These are phyloP conservation scores for Aspergillus heteromorphus DNA, from an alignment of 495 filamentous ascomycete genomes.

Conservation along the genomic window DNA sequence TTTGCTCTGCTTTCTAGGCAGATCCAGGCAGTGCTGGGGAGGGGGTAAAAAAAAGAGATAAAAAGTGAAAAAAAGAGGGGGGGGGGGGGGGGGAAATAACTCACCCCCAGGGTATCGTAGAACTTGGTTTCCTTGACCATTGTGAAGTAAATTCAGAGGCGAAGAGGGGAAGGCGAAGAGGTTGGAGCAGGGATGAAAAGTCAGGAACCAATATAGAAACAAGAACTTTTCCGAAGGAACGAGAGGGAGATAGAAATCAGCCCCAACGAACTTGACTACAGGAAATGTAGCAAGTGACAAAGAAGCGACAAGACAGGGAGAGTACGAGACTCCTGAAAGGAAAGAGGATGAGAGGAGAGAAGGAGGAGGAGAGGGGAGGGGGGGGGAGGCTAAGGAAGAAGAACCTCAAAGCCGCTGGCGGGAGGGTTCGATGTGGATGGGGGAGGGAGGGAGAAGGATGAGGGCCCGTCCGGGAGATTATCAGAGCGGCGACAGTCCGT, in stretches of 20 bases:
- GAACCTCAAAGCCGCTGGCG: neutral
- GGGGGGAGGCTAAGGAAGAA: conserved; percentile 1
- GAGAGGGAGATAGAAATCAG: conserved; percentile 6
- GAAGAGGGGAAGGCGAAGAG: conserved; percentile 11
- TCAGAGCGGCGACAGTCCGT: conserved; percentile 1
- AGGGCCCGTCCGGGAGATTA: neutral
- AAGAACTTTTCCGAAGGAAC: conserved; percentile 16
- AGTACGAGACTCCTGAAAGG: neutral
- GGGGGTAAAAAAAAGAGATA: neutral
- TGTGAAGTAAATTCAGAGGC: conserved; percentile 29
- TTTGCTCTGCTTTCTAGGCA: conserved; percentile 1
- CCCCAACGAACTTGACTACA: conserved; percentile 3
- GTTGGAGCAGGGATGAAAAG: conserved; percentile 13
- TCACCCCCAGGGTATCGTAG: conserved; percentile 82
- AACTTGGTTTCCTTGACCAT: conserved; percentile 91
- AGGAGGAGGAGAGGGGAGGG: neutral
- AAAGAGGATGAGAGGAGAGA: neutral
- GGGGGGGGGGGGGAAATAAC: too few species aligned
- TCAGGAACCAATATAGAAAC: conserved; percentile 10
- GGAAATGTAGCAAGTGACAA: conserved; percentile 10
- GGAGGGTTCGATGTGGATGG: conserved; percentile 8
- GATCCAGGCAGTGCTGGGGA: too few species aligned
- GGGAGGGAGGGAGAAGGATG: conserved; percentile 14
- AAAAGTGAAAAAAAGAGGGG: too few species aligned
- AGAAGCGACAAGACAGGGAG: conserved; percentile 10